Conservation (phyloP, 371 early-diverging fungal species). For the Homolaphlyctis polyrhiza region DNA sequence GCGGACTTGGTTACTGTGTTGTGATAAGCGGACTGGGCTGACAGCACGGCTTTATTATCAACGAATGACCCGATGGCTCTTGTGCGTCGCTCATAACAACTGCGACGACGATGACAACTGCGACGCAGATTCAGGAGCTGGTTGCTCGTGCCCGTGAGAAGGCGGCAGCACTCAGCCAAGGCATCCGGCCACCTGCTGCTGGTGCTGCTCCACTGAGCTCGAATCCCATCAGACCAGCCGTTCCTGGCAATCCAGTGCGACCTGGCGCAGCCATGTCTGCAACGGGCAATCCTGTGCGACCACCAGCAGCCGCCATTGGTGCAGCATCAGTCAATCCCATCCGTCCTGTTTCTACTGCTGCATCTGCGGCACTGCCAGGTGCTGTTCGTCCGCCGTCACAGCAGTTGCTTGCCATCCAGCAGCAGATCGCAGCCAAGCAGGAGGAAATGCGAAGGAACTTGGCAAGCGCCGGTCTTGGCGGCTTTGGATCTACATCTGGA, state of each 20-base stretch:
- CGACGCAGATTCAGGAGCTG: slow-evolving; percentile 1
- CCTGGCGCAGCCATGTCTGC: background rate
- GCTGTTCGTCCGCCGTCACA: background rate
- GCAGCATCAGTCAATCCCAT: background rate
- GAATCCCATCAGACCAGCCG: background rate
- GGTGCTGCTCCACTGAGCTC: background rate
- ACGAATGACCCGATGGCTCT: too few relatives aligned
- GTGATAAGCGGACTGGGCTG: too few relatives aligned
- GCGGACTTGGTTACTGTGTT: too few relatives aligned
- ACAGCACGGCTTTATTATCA: too few relatives aligned
- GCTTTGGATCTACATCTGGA: too few relatives aligned
- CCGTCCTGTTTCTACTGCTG: background rate
- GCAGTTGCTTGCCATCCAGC: background rate
- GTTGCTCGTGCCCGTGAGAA: background rate
- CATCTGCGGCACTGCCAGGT: background rate
- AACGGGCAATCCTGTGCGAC: background rate
- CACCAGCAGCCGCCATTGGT: background rate
- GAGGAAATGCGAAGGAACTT: background rate
- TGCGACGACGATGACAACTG: background rate
- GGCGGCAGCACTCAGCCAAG: background rate
- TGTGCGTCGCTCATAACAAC: background rate
- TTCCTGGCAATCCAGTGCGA: background rate
- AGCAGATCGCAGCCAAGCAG: slow-evolving; percentile 3
- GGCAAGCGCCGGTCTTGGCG: too few relatives aligned
- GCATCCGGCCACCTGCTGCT: background rate